phyloP scores from a whole-genome alignment of 192 early-diverging fungal species.

The Rhizoclosmatium globosum region DNA sequence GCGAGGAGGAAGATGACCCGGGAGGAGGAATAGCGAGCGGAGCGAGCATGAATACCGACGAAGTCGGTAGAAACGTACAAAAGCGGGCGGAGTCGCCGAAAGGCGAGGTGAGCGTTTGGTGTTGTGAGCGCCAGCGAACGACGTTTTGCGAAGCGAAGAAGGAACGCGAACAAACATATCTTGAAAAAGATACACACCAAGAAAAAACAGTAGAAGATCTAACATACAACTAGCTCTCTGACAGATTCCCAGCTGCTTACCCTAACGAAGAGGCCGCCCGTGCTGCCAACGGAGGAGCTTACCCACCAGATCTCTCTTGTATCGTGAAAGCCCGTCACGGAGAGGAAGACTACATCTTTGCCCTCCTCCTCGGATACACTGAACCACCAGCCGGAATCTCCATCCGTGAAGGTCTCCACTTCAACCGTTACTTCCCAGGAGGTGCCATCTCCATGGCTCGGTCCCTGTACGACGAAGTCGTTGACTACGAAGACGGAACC shows the following conservation, averaged over 20 bases:
- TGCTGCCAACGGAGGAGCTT: constrained; percentile 94
- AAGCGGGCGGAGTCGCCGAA: too few relatives aligned
- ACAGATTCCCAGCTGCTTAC: constrained; percentile 90
- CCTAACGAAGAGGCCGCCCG: constrained; percentile 97
- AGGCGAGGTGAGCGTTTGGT: too few relatives aligned
- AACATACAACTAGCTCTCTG: constrained; percentile 64
- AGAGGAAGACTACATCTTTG: constrained; percentile 95
- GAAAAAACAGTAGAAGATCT: too few relatives aligned
- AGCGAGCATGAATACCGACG: too few relatives aligned
- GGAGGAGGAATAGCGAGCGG: too few relatives aligned
- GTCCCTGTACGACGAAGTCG: constrained; percentile 90
- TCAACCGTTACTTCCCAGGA: constrained; percentile 99
- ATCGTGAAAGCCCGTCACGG: constrained; percentile 95
- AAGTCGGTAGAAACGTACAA: too few relatives aligned
- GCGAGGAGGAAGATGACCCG: too few relatives aligned
- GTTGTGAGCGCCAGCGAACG: too few relatives aligned
- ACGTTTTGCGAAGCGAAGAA: too few relatives aligned
- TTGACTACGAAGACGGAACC: constrained; percentile 97
- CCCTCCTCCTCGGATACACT: constrained; percentile 93
- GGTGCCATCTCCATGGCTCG: constrained; percentile 97
- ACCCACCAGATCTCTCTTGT: constrained; percentile 94
- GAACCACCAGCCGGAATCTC: constrained; percentile 94
- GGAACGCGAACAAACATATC: too few relatives aligned
- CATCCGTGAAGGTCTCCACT: constrained; percentile 95
- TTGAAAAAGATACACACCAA: too few relatives aligned